Evolutionary conservation across 2,329 filamentous ascomycete genomes (phyloP), one percentile per base, ranked within the genome.

Genomic region (Ophiostoma sp.): DNA sequence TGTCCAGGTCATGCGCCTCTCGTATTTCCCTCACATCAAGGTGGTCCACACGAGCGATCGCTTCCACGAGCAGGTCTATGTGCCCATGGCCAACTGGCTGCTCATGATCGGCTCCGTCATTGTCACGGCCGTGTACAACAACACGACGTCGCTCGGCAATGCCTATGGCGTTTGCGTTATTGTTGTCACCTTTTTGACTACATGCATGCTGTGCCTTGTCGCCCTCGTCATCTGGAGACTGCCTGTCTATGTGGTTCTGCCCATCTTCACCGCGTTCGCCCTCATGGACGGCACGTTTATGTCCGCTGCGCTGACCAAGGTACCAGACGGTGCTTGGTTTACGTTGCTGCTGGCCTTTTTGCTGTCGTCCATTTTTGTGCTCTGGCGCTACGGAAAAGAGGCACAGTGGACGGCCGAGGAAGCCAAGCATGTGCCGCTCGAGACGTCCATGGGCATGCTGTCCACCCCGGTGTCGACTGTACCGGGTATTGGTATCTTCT

Each of bases 131-230:
- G 84, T 91, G 2, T 93, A 91, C 78, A 90, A 87, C 75, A 89
- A 91, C 82, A 90, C 88, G 0, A 89, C 87, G 0, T 82, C 82
- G 68, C 82, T 92, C 0, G 90, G 90, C 38, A 87, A 92, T 73
- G 90, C 90, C 0, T 93, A 93, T 73, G 89, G 90, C 52, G 87
- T 91, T 7, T 93, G 90, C 72, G 90, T 93, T 75, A 91, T 93
- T 73, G 85, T 91, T 65, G 90, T 93, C 60, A 91, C 90, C 0
- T 91, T 93, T 75, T 87, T 93, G 74, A 89, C 89, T 67, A 93
- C 90, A 0, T 89, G 84, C 76, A 87, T 94, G 83, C 87, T 92
- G 1, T 84, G 88, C 0, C 79, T 93, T 0, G 88, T 89, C 1
- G 87, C 90, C 0, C 81, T 93, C 2, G 81, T 93, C 49, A 87